Conservation (phyloP, 2,329 filamentous ascomycete species). For the Pseudocercospora eumusae region DNA sequence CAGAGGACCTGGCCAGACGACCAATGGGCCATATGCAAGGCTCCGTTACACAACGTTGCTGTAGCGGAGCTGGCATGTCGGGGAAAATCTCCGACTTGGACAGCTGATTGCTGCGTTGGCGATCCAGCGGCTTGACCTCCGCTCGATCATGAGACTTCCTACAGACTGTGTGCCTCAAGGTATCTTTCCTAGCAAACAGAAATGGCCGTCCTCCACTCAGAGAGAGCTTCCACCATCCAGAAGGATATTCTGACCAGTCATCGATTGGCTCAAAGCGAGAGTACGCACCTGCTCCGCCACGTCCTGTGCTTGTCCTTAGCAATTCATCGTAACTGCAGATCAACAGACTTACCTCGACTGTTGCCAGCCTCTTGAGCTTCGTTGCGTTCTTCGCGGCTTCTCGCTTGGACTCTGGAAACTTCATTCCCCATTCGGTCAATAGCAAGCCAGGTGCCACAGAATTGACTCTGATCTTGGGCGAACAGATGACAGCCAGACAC, state of each 20-base stretch:
- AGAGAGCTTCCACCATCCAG: slow-evolving; percentile 46
- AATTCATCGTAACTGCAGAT: not conserved
- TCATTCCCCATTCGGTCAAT: slow-evolving; percentile 51
- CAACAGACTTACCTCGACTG: slow-evolving; percentile 48
- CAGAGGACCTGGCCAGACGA: not conserved
- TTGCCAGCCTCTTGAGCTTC: slow-evolving; percentile 55
- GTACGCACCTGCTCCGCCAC: slow-evolving; percentile 57
- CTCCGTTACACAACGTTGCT: slow-evolving; percentile 9
- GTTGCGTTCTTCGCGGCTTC: slow-evolving; percentile 47
- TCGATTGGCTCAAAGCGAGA: slow-evolving; percentile 52
- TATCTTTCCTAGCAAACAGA: not conserved
- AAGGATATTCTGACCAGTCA: slow-evolving; percentile 57
- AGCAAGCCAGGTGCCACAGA: slow-evolving; percentile 57
- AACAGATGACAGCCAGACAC: slow-evolving; percentile 55
- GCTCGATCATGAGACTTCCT: not conserved
- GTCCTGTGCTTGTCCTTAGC: slow-evolving; percentile 42
- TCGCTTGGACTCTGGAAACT: slow-evolving; percentile 50
- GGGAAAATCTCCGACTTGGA: not conserved
- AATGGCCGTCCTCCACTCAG: slow-evolving; percentile 10
- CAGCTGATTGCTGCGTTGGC: not conserved
- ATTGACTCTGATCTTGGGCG: slow-evolving; percentile 61
- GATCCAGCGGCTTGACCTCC: not conserved
- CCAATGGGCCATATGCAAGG: not conserved
- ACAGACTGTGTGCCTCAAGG: not conserved
- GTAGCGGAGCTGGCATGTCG: slow-evolving; percentile 9